Evolutionary conservation across 2,329 filamentous ascomycete genomes (phyloP).

Genomic region (Rutstroemia sp.): DNA sequence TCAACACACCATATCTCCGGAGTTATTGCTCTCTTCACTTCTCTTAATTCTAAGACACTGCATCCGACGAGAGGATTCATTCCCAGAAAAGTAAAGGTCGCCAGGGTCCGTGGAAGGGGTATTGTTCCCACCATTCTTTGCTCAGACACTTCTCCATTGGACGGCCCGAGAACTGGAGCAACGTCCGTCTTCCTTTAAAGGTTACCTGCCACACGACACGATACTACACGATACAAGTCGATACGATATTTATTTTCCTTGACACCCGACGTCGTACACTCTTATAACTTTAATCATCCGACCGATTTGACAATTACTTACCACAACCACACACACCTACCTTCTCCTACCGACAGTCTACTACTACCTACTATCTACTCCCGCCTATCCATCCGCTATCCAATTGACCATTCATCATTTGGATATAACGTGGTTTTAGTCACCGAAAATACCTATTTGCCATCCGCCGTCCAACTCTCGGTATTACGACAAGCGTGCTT

Average conservation of each 20-base stretch:
- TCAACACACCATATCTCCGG: neutral
- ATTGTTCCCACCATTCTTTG: neutral
- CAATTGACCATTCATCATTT: neutral
- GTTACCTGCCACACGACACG: neutral
- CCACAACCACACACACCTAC: neutral
- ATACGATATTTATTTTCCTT: neutral
- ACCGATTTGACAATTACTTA: neutral
- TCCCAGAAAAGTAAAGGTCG: neutral
- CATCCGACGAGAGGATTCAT: neutral
- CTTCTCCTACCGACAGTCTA: neutral
- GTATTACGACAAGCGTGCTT: neutral
- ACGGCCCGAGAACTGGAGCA: neutral
- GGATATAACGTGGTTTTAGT: conserved; percentile 1
- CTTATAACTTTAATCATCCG: neutral
- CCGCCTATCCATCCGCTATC: too few relatives aligned
- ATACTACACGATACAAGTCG: neutral
- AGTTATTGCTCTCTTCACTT: neutral
- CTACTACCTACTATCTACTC: too few relatives aligned
- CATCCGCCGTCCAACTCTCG: neutral
- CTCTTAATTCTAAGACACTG: neutral
- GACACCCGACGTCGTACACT: conserved; percentile 3
- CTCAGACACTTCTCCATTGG: neutral
- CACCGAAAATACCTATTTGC: neutral
- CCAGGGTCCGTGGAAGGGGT: neutral
- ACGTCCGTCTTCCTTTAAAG: neutral